Percentiles rank a stretch among this genome's conserved stretches.
Evolutionary conservation across 495 filamentous ascomycete species (phyloP).

Genomic region (Penicillium arizonense): DNA sequence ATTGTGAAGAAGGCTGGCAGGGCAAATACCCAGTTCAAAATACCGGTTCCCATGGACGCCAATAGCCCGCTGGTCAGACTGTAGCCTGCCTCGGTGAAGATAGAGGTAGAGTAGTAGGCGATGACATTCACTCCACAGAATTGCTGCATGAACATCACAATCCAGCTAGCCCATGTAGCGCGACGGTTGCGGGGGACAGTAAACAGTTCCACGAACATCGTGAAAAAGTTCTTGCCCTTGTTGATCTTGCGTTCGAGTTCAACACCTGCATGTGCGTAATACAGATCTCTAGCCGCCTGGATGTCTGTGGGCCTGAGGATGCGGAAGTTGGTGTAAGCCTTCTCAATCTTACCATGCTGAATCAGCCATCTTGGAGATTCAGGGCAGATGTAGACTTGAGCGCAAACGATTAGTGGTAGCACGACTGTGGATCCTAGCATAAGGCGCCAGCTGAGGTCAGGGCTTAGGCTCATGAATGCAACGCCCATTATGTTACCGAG

Average conservation of each 20-base stretch:
- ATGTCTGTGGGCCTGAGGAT: conserved; percentile 44
- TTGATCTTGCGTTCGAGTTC: conserved; percentile 45
- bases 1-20: conserved; percentile 68
- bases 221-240: conserved; percentile 45
- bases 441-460: conserved; percentile 44
- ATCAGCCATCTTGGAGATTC: conserved; percentile 70
- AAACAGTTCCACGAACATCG: conserved; percentile 52
- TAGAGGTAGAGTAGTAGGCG: conserved; percentile 54
- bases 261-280: conserved; percentile 51
- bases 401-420: conserved; percentile 40
- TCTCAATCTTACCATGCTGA: conserved; percentile 48
- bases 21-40: conserved; percentile 65
- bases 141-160: conserved; percentile 53
- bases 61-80: conserved; percentile 45
- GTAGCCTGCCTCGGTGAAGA: conserved; percentile 53
- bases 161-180: conserved; percentile 50
- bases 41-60: conserved; percentile 61
- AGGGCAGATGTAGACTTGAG: conserved; percentile 59
- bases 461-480: conserved; percentile 51
- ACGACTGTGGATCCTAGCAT: conserved; percentile 49
- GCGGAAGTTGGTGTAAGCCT: conserved; percentile 45
- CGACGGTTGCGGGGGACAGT: conserved; percentile 53
- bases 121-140: conserved; percentile 55
- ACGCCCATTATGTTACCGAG: conserved; percentile 71
- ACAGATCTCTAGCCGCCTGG: conserved; percentile 53